A percentile compares a stretch with the other conserved stretches of the same genome.
These are phyloP conservation scores for Juncus inflexus DNA, from an alignment of 176 grass and related monocot species.

Conservation along the genomic window DNA sequence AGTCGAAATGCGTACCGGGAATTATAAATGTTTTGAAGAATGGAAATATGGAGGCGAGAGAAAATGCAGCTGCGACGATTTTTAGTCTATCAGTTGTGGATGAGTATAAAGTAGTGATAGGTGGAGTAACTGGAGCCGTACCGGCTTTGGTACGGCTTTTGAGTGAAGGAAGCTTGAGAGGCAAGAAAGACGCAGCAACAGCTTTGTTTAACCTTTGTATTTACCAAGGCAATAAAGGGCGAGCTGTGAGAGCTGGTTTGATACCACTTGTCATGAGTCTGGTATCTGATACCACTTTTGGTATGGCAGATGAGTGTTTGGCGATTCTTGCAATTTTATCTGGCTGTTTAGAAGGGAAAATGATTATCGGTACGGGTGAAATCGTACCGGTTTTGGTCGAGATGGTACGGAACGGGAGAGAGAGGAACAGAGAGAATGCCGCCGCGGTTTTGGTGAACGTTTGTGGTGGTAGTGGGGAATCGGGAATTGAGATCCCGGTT, in stretches of 20 bases:
- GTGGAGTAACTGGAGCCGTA: conserved; percentile 58
- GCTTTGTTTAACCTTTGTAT: conserved; percentile 96
- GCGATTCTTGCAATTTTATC: conserved; percentile 86
- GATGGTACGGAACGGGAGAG: conserved; percentile 52
- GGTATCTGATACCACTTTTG: conserved; percentile 47
- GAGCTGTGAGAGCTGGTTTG: conserved; percentile 71
- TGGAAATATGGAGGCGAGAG: conserved; percentile 89
- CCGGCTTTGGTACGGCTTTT: conserved; percentile 73
- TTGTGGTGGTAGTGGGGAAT: conserved; percentile 40
- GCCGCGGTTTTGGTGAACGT: conserved; percentile 76
- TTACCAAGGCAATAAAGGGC: conserved; percentile 85
- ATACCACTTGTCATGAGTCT: conserved; percentile 84
- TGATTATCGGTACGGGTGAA: conserved; percentile 57
- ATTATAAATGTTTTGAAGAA: conserved; percentile 82
- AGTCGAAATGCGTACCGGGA: conserved; percentile 54
- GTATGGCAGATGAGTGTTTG: conserved; percentile 71
- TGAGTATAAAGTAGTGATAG: conserved; percentile 78
- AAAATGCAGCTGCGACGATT: conserved; percentile 88
- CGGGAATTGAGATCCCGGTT: conserved; percentile 26
- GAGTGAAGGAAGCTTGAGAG: conserved; percentile 72
- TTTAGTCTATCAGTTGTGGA: conserved; percentile 93
- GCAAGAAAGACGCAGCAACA: conserved; percentile 92
- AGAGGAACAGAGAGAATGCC: conserved; percentile 88
- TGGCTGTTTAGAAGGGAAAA: conserved; percentile 75
- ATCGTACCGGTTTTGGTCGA: conserved; percentile 70